Evolutionary conservation across 2,329 filamentous ascomycete species (phyloP).

Genomic region (Aspergillus versicolor): DNA sequence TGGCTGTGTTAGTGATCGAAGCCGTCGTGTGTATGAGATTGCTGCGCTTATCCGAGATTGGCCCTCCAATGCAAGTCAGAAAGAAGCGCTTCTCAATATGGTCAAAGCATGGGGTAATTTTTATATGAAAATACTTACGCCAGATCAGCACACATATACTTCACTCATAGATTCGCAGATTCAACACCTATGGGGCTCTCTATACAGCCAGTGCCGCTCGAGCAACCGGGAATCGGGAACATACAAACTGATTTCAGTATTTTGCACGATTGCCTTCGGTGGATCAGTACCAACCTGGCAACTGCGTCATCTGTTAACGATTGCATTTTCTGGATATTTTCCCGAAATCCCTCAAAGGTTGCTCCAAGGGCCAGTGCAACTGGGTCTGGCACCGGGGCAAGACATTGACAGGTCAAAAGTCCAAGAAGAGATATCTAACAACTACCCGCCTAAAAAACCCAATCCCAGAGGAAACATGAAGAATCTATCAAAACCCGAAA

Average conservation of each 20-base stretch:
- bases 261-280: constrained; percentile 20
- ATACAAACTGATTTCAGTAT: constrained; percentile 19
- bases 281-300: background rate
- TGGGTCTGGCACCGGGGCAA: background rate
- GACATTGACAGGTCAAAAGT: background rate
- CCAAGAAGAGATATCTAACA: background rate
- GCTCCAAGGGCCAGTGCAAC: background rate
- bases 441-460: constrained; percentile 6
- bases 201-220: constrained; percentile 18
- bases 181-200: constrained; percentile 4
- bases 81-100: background rate
- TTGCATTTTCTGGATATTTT: background rate
- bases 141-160: background rate
- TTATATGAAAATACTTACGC: background rate
- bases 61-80: background rate
- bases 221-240: constrained; percentile 8
- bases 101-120: background rate
- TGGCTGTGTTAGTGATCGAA: background rate
- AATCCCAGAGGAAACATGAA: background rate
- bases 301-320: background rate
- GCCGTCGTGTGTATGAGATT: background rate
- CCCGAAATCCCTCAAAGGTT: background rate
- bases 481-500: background rate
- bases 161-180: background rate
- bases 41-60: background rate